Conservation (phyloP, 768 basidiomycete genomes). For the Pleurotus salmoneostramineus region DNA sequence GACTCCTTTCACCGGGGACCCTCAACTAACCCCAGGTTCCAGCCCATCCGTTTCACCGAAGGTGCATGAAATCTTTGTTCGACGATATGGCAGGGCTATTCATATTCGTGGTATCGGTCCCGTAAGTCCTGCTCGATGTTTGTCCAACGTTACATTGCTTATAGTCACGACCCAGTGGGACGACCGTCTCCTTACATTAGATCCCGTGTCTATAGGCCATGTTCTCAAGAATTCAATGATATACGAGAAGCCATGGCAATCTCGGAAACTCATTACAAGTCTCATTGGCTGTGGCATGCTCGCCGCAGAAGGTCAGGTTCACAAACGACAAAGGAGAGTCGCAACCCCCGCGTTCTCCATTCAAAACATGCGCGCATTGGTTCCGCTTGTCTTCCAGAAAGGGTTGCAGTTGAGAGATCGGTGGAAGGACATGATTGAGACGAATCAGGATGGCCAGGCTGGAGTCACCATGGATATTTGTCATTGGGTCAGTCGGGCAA, state of each 20-base stretch:
- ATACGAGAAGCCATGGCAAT: conserved; percentile 85
- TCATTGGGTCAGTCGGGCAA: conserved; percentile 78
- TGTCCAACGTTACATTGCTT: not conserved
- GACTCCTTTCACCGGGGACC: not conserved
- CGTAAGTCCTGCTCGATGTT: conserved; percentile 40
- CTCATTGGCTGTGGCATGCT: conserved; percentile 85
- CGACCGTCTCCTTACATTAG: conserved; percentile 74
- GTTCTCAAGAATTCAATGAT: conserved; percentile 67
- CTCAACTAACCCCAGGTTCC: conserved; percentile 7
- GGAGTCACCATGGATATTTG: conserved; percentile 62
- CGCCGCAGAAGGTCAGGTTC: conserved; percentile 70
- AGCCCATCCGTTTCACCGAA: conserved; percentile 52
- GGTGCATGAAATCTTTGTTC: conserved; percentile 48
- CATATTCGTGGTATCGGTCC: conserved; percentile 65
- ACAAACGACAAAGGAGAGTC: conserved; percentile 78
- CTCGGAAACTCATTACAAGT: conserved; percentile 66
- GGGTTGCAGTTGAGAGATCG: conserved; percentile 56
- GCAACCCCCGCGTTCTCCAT: conserved; percentile 75
- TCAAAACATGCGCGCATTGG: conserved; percentile 69
- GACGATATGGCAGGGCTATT: conserved; percentile 65
- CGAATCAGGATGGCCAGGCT: conserved; percentile 22
- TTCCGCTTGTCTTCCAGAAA: conserved; percentile 70
- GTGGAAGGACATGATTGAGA: conserved; percentile 48
- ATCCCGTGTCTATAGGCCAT: conserved; percentile 71
- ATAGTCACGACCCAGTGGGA: conserved; percentile 52